Conservation (phyloP, 331 rosid species). For the Prunus yedoensis region DNA sequence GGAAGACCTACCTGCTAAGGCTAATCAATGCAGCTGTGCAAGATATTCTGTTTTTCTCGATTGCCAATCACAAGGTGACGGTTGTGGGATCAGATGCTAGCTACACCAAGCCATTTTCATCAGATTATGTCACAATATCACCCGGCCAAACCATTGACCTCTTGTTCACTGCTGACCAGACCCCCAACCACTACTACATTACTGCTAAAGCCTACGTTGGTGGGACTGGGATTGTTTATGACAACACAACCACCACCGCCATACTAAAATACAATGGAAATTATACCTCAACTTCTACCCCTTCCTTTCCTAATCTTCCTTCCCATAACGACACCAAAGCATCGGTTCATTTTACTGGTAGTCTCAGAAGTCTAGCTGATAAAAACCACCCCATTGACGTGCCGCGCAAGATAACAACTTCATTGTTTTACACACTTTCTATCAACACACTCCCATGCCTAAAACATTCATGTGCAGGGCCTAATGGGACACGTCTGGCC, state of each 20-base stretch:
- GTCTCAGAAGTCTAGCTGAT: constrained; percentile 34
- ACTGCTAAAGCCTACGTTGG: constrained; percentile 34
- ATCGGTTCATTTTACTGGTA: constrained; percentile 26
- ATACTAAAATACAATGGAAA: constrained; percentile 25
- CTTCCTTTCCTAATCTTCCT: constrained; percentile 39
- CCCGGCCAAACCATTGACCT: constrained; percentile 56
- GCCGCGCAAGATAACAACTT: constrained; percentile 29
- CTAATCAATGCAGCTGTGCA: constrained; percentile 43
- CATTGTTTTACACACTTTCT: constrained; percentile 30
- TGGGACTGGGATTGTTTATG: neutral
- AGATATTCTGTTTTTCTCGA: constrained; percentile 33
- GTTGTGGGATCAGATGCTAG: constrained; percentile 45
- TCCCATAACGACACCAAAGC: constrained; percentile 36
- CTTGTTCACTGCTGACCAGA: constrained; percentile 40
- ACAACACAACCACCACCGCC: constrained; percentile 44
- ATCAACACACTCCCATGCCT: constrained; percentile 33
- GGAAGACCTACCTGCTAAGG: constrained; percentile 48
- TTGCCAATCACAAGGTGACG: constrained; percentile 42
- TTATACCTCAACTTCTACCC: constrained; percentile 1
- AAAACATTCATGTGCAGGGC: constrained; percentile 31
- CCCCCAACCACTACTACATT: constrained; percentile 40
- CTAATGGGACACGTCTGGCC: constrained; percentile 28
- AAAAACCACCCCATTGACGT: constrained; percentile 18
- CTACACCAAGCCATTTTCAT: constrained; percentile 45
- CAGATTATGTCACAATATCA: constrained; percentile 37